Evolutionary conservation across 345 rosid genomes (phyloP).

Genomic region (Firmiana major): DNA sequence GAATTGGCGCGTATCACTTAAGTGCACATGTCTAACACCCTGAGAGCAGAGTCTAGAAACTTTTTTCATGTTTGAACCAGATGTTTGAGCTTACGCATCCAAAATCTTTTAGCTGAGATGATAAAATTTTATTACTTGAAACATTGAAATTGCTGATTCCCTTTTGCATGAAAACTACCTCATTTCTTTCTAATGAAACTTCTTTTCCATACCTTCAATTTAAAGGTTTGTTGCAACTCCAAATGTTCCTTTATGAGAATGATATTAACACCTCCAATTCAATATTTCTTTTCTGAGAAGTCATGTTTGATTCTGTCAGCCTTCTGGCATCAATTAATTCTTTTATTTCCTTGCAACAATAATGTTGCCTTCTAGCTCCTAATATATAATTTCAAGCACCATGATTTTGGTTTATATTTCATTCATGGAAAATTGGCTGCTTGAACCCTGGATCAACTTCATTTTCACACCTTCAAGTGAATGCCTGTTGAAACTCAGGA

Average conservation of each 20-base stretch:
- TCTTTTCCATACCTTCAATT: neutral
- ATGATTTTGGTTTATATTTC: neutral
- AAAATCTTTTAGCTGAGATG: neutral
- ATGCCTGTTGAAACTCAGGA: neutral
- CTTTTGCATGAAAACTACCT: neutral
- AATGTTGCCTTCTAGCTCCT: neutral
- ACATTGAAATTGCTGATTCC: neutral
- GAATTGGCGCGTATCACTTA: neutral
- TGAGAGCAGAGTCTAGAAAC: neutral
- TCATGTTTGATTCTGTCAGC: neutral
- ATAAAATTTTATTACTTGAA: neutral
- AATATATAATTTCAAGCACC: neutral
- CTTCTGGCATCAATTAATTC: neutral
- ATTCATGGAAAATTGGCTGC: neutral
- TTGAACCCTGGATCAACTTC: neutral
- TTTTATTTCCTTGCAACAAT: neutral
- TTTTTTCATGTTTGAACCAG: neutral
- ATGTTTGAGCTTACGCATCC: neutral
- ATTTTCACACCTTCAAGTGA: neutral
- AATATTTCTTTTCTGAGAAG: neutral
- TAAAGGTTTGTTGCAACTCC: neutral
- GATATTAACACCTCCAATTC: neutral
- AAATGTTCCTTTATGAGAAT: neutral
- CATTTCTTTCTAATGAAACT: neutral
- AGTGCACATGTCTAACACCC: neutral